phyloP scores from a whole-genome alignment of 2,329 filamentous ascomycete genomes.

The Fusarium sp. region DNA sequence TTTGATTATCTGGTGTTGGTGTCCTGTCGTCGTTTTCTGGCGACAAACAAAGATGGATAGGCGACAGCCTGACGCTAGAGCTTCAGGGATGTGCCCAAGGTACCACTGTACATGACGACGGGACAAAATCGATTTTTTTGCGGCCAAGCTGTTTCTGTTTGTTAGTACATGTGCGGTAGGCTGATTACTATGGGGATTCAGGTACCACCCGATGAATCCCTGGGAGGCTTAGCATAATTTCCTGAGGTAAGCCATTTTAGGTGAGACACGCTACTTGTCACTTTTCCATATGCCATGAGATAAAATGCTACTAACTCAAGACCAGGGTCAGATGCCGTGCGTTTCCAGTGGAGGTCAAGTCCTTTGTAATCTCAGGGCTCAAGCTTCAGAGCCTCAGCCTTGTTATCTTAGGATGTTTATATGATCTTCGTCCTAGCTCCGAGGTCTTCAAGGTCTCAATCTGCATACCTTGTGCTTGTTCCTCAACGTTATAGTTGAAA shows the following conservation, averaged over 20 bases:
- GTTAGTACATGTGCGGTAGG: slow-evolving; percentile 12
- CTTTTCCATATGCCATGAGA: slow-evolving; percentile 22
- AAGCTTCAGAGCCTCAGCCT: slow-evolving; percentile 28
- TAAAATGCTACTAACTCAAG: slow-evolving; percentile 18
- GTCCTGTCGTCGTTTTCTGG: slow-evolving; percentile 46
- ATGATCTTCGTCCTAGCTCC: neutral
- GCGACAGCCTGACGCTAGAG: slow-evolving; percentile 46
- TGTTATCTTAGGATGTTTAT: slow-evolving; percentile 10
- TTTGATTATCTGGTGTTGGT: slow-evolving; percentile 41
- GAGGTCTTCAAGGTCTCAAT: neutral
- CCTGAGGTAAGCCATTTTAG: slow-evolving; percentile 35
- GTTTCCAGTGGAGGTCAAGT: slow-evolving; percentile 15
- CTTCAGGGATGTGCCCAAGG: slow-evolving; percentile 38
- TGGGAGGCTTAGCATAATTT: slow-evolving; percentile 31
- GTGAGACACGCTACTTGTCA: slow-evolving; percentile 41
- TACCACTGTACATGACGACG: slow-evolving; percentile 28
- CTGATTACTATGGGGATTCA: slow-evolving; percentile 9
- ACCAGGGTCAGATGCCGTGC: slow-evolving; percentile 15
- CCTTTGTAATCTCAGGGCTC: slow-evolving; percentile 31
- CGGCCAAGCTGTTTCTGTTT: slow-evolving; percentile 10
- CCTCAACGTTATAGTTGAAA: slow-evolving; percentile 26
- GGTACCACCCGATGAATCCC: slow-evolving; percentile 25
- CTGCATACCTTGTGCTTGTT: neutral
- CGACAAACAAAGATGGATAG: slow-evolving; percentile 45
- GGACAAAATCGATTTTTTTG: slow-evolving; percentile 33